Conservation (phyloP, 192 early-diverging fungal species). For the Podila minutissima region DNA sequence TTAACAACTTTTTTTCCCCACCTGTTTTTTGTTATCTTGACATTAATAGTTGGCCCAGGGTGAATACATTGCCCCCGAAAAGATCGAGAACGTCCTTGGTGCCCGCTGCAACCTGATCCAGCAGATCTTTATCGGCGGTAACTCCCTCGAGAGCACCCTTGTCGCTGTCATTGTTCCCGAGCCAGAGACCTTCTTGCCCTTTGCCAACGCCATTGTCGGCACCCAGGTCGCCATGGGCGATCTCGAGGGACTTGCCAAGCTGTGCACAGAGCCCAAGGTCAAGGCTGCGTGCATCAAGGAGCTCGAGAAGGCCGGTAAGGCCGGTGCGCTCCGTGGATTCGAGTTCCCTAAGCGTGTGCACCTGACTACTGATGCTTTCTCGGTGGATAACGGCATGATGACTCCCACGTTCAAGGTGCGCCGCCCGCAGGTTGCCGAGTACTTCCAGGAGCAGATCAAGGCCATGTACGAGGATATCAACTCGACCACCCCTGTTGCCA, state of each 20-base stretch:
- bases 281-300: conserved; percentile 60
- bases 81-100: conserved; percentile 76
- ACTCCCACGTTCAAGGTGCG: conserved; percentile 95
- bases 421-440: conserved; percentile 75
- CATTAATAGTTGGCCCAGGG: conserved; percentile 63
- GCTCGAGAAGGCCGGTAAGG: conserved; percentile 65
- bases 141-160: conserved; percentile 56
- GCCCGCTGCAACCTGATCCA: conserved; percentile 52
- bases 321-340: conserved; percentile 66
- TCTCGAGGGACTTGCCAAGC: conserved; percentile 51
- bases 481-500: conserved; percentile 44
- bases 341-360: conserved; percentile 81
- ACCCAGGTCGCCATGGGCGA: conserved; percentile 34
- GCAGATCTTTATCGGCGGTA: conserved; percentile 66
- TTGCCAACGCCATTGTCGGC: conserved; percentile 53
- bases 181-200: conserved; percentile 56
- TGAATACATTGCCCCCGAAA: conserved; percentile 94
- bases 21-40: conserved; percentile 39
- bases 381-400: conserved; percentile 84
- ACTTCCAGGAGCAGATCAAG: conserved; percentile 72
- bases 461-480: conserved; percentile 71
- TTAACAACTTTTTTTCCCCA: conserved; percentile 11
- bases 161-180: conserved; percentile 67
- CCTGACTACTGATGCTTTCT: conserved; percentile 77
- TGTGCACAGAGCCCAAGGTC: conserved; percentile 63